Evolutionary conservation across 106 monocot species (phyloP), one percentile per base, ranked within the genome.

Genomic region (Dendrobium huoshanense): DNA sequence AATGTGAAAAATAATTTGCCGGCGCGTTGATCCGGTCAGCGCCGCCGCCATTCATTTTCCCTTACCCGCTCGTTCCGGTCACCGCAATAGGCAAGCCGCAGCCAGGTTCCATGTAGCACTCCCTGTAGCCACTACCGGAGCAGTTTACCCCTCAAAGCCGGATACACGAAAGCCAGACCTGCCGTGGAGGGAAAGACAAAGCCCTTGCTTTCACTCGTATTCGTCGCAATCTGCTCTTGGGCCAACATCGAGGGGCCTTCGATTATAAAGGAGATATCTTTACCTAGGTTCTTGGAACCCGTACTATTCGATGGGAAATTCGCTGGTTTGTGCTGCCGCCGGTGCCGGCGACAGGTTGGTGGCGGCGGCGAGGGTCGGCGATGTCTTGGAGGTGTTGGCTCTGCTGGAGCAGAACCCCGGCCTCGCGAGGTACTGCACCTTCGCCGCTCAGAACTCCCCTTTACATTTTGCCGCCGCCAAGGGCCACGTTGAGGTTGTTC

Each of bases 361-460:
- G 55, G 84, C 96, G 74, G 96, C 96, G 33, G 94, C 94, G 33
- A 87, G 87, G 75, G 92, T 94, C n/a, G 96, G 96, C 29, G 94
- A 96, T 29, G 41, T 83, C 27, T 77, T 81, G 51, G 92, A 92
- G 81, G 96, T 82, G 22, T 33, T 5, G 15, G 9, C 33, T 22
- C 13, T 72, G 40, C 40, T 72, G 11, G 72, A 29, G 40, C 13
- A 37, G 25, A 72, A 72, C 72, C 16, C 72, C 5, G 16, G 72
- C 72, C 72, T 72, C 37, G 72, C 72, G 37, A 29, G 79, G 45
- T 94, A 90, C 87, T 86, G 87, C 65, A 87, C 89, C 56, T 96
- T 96, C 79, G 90, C 90, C 68, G 78, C 84, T 27, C 88, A 92
- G 86, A 93, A 92, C 84, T 91, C 96, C 16, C 94, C 96, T 0